Evolutionary conservation across 768 basidiomycete genomes (phyloP).

Genomic region (Neoboletus magnificus): DNA sequence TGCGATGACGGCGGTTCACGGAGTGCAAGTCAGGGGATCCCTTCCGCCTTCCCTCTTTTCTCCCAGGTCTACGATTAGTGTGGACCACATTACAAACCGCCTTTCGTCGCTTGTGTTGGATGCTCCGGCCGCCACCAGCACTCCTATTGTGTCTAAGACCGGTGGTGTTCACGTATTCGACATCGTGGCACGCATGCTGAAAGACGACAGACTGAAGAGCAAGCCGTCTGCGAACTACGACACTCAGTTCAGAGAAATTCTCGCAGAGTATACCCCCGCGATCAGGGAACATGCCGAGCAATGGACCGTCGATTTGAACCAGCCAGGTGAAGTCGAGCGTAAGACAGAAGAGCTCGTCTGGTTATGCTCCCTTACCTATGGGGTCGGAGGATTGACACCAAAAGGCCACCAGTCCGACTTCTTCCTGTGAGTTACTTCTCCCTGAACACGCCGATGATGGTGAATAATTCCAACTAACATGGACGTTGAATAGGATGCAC

Average conservation of each 20-base stretch:
- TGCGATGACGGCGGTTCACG: constrained; percentile 22
- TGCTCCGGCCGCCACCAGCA: neutral
- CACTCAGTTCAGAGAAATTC: constrained; percentile 13
- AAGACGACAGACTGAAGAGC: constrained; percentile 37
- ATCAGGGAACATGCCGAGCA: constrained; percentile 28
- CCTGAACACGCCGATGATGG: neutral
- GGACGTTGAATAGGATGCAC: constrained; percentile 20
- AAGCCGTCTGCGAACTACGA: constrained; percentile 13
- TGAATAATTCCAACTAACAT: neutral
- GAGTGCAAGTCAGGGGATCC: constrained; percentile 38
- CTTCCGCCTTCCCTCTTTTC: constrained; percentile 12
- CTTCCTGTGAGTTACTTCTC: neutral
- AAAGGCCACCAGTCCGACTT: constrained; percentile 58
- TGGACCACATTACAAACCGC: constrained; percentile 1
- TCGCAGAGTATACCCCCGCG: neutral
- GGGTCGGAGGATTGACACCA: constrained; percentile 52
- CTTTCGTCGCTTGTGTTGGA: constrained; percentile 12
- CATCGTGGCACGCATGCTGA: constrained; percentile 49
- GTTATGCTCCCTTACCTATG: constrained; percentile 53
- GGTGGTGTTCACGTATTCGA: constrained; percentile 37
- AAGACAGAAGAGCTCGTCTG: constrained; percentile 67
- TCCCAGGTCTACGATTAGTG: neutral
- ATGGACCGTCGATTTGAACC: constrained; percentile 41
- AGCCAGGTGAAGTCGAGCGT: constrained; percentile 38
- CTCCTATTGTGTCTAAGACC: neutral